Evolutionary conservation across 495 filamentous ascomycete genomes (phyloP).

Genomic region (Annulohypoxylon stygium): DNA sequence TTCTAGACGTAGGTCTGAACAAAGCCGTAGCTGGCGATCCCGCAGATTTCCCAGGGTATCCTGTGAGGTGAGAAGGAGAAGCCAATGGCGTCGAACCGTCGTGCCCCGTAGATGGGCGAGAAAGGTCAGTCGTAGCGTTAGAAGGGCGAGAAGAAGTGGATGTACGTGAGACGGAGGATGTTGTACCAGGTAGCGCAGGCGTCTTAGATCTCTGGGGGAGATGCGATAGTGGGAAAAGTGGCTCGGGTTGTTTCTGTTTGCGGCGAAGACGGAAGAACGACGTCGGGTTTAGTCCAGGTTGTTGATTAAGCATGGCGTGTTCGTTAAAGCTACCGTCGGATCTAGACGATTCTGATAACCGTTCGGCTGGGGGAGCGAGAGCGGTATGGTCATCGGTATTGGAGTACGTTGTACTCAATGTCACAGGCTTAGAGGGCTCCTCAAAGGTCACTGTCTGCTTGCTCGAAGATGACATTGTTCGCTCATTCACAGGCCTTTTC

Average conservation of each 20-base stretch:
- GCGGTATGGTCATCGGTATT: constrained; percentile 76
- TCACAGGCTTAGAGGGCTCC: constrained; percentile 72
- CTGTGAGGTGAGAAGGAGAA: constrained; percentile 48
- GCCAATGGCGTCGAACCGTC: constrained; percentile 54
- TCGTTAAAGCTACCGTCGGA: constrained; percentile 90
- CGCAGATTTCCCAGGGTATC: constrained; percentile 30
- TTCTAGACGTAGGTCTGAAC: constrained; percentile 74
- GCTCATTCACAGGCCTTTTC: constrained; percentile 55
- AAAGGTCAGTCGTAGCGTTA: constrained; percentile 59
- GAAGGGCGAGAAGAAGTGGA: constrained; percentile 48
- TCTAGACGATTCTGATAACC: constrained; percentile 91
- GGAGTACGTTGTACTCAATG: constrained; percentile 67
- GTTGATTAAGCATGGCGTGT: constrained; percentile 71
- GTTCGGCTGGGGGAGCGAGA: constrained; percentile 74
- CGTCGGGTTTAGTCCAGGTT: constrained; percentile 72
- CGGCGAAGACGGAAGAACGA: constrained; percentile 86
- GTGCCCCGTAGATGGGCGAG: constrained; percentile 65
- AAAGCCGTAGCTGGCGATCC: constrained; percentile 67
- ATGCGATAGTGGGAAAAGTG: constrained; percentile 79
- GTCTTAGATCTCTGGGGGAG: constrained; percentile 74
- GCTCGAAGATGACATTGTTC: constrained; percentile 57
- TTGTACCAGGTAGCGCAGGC: constrained; percentile 45
- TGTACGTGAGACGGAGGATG: constrained; percentile 51
- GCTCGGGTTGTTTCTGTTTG: constrained; percentile 79
- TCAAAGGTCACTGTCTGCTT: constrained; percentile 71